These are phyloP conservation scores for Amanita fuliginea DNA, from an alignment of 768 basidiomycete species.

Conservation along the genomic window DNA sequence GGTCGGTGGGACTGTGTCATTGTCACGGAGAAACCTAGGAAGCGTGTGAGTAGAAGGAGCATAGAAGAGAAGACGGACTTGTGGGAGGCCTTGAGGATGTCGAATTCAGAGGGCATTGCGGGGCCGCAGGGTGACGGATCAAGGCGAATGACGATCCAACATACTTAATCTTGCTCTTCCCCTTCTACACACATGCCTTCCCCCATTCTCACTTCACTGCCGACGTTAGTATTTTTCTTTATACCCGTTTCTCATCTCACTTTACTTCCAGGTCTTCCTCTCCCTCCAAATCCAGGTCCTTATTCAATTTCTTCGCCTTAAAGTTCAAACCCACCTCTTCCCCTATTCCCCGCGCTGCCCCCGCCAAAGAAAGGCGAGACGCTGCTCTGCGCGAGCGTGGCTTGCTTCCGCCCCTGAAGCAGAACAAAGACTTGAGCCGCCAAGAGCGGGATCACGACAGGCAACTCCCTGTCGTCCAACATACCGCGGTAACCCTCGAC, in stretches of 20 bases:
- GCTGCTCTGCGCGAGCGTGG: slow-evolving; percentile 54
- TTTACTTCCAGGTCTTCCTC: slow-evolving; percentile 7
- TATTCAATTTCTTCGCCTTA: slow-evolving; percentile 22
- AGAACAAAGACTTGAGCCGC: slow-evolving; percentile 30
- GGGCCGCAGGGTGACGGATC: slow-evolving; percentile 16
- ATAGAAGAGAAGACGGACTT: slow-evolving; percentile 17
- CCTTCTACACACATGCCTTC: background rate
- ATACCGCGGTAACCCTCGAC: slow-evolving; percentile 7
- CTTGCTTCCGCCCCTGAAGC: slow-evolving; percentile 35
- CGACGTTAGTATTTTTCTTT: background rate
- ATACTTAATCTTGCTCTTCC: background rate
- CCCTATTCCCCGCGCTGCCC: slow-evolving; percentile 12
- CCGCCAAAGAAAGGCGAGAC: slow-evolving; percentile 29
- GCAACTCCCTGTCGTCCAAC: slow-evolving; percentile 23
- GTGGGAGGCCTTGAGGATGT: slow-evolving; percentile 65
- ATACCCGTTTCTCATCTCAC: background rate
- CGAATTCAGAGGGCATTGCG: slow-evolving; percentile 48
- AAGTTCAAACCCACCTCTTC: slow-evolving; percentile 14
- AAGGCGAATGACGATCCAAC: background rate
- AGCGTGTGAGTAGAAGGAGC: background rate
- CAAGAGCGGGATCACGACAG: slow-evolving; percentile 27
- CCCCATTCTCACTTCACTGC: too few species aligned
- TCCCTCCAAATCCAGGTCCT: slow-evolving; percentile 18
- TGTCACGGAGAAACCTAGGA: slow-evolving; percentile 68
- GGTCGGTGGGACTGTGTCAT: slow-evolving; percentile 22